phyloP scores from a whole-genome alignment of 805 yeast genomes.

The Yamadazyma kitorensis region DNA sequence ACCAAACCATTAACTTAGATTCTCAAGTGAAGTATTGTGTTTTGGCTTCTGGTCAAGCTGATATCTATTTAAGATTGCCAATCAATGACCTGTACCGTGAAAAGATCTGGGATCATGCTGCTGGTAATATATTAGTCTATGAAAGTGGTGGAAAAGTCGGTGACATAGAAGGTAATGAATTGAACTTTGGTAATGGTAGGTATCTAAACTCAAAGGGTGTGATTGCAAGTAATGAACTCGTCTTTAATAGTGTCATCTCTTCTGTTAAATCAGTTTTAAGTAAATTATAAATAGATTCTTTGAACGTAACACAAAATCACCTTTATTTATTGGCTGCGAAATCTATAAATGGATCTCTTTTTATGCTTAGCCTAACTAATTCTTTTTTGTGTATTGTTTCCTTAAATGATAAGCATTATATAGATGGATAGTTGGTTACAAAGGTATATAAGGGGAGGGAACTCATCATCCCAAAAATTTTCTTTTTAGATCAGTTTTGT shows the following conservation, averaged over 20 bases:
- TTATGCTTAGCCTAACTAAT: too few relatives aligned
- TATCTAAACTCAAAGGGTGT: constrained; percentile 83
- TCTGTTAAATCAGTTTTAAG: constrained; percentile 38
- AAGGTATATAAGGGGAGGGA: background rate
- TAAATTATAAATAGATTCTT: too few relatives aligned
- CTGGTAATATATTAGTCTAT: constrained; percentile 80
- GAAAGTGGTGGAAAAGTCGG: constrained; percentile 93
- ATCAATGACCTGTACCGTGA: constrained; percentile 73
- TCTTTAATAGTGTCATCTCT: constrained; percentile 49
- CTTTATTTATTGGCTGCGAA: too few relatives aligned
- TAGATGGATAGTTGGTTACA: background rate
- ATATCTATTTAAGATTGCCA: constrained; percentile 87
- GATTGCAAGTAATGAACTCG: constrained; percentile 66
- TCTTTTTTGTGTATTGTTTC: too few relatives aligned
- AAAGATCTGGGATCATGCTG: constrained; percentile 99
- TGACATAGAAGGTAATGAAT: constrained; percentile 70
- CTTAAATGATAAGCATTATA: too few relatives aligned
- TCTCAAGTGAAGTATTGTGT: constrained; percentile 96
- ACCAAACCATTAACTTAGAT: constrained; percentile 76
- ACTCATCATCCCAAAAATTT: background rate
- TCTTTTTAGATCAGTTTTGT: too few relatives aligned
- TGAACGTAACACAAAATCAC: too few relatives aligned
- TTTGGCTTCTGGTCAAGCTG: constrained; percentile 87
- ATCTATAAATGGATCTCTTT: too few relatives aligned
- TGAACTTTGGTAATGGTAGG: constrained; percentile 87